A percentile compares a stretch with the other conserved stretches of the same genome.
phyloP scores from a whole-genome alignment of 2,329 filamentous ascomycete genomes.

The Claviceps monticola region DNA sequence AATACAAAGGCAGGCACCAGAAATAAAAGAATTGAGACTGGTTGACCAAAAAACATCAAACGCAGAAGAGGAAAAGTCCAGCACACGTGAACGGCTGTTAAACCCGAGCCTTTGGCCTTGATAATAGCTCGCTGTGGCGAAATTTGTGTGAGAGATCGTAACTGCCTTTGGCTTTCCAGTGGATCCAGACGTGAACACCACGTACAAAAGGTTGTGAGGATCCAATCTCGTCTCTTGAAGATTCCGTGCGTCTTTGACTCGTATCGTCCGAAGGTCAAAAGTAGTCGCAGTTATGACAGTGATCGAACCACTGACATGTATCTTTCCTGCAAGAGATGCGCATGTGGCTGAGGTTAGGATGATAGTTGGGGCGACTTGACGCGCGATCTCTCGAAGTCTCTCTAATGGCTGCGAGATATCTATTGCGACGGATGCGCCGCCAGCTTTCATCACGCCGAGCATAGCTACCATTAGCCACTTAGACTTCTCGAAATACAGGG shows the following conservation, averaged over 20 bases:
- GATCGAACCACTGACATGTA: background rate
- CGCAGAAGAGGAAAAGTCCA: constrained; percentile 7
- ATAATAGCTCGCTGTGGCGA: constrained; percentile 8
- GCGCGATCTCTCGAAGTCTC: constrained; percentile 28
- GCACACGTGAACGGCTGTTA: constrained; percentile 18
- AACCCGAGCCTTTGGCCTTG: constrained; percentile 15
- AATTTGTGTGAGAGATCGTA: background rate
- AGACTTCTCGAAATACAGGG: constrained; percentile 37
- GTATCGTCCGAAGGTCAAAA: too few species aligned
- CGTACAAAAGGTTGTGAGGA: background rate
- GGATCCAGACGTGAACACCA: background rate
- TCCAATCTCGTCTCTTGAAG: background rate
- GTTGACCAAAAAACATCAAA: constrained; percentile 5
- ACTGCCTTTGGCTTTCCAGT: background rate
- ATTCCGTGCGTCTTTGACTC: background rate
- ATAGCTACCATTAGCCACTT: constrained; percentile 31
- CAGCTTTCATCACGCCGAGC: constrained; percentile 33
- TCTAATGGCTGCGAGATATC: constrained; percentile 33
- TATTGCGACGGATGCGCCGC: constrained; percentile 31
- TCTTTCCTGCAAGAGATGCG: background rate
- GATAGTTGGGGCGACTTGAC: constrained; percentile 15
- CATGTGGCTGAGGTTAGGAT: background rate
- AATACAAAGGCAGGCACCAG: constrained; percentile 6
- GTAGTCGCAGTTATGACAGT: background rate
- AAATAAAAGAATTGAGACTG: constrained; percentile 1